Percentiles rank a stretch among this genome's conserved stretches.
Conservation (phyloP, 225 moss, liverwort and hornwort genomes). For the Polytrichum formosum region DNA sequence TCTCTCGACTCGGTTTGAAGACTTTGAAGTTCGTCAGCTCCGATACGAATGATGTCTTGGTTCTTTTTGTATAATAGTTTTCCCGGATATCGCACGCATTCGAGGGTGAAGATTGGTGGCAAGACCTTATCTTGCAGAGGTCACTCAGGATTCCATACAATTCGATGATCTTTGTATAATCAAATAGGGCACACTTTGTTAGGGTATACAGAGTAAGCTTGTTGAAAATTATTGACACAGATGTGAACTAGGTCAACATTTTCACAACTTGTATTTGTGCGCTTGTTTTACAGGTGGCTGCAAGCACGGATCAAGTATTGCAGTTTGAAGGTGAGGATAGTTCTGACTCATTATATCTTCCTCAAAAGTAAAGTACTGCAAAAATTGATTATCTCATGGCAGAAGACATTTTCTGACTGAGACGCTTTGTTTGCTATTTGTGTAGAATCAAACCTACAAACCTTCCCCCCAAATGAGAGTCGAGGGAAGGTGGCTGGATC, state of each 20-base stretch:
- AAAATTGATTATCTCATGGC: no score
- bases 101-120: neutral
- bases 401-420: neutral
- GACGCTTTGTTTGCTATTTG: constrained; percentile 5
- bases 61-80: no score
- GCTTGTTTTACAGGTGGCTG: constrained; percentile 57
- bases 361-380: neutral
- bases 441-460: constrained; percentile 95
- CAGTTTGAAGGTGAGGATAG: constrained; percentile 65
- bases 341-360: neutral
- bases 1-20: no score
- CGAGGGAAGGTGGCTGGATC: constrained; percentile 73
- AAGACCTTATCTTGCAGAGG: neutral
- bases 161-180: no score
- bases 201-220: no score
- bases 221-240: no score
- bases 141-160: no score
- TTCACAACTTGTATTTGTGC: neutral
- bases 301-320: constrained; percentile 64
- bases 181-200: no score
- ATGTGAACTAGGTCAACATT: neutral
- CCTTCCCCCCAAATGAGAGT: constrained; percentile 89
- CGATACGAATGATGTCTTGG: no score
- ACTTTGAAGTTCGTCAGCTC: no score
- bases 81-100: no score